Conservation (phyloP, 805 yeast species). For the Ogataea ganodermae region DNA sequence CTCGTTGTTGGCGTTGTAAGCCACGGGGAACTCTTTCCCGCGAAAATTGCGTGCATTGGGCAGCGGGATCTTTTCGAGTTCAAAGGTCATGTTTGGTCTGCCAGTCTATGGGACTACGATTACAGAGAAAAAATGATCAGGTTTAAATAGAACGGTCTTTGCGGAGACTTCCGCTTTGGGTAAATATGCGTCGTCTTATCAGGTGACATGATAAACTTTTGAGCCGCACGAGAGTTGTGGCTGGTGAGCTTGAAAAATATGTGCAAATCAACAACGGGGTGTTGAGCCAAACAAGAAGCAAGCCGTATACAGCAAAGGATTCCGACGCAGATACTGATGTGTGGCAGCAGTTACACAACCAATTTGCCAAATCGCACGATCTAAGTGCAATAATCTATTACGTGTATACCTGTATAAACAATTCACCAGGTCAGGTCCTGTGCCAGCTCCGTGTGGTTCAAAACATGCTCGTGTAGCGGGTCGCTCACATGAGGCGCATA, state of each 20-base stretch:
- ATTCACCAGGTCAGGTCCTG: too few relatives aligned
- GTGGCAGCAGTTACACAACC: too few relatives aligned
- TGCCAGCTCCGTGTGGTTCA: not conserved
- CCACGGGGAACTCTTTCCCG: conserved; percentile 25
- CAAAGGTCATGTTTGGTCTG: not conserved
- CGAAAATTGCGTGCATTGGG: conserved; percentile 18
- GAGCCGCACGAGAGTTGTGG: conserved; percentile 1
- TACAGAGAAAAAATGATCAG: not conserved
- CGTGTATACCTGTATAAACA: too few relatives aligned
- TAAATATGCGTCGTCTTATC: not conserved
- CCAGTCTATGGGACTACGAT: not conserved
- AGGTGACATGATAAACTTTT: not conserved
- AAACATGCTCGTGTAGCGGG: not conserved
- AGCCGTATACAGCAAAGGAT: too few relatives aligned
- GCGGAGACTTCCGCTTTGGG: not conserved
- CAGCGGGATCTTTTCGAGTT: not conserved
- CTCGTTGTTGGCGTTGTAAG: conserved; percentile 5
- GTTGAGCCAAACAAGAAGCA: too few relatives aligned
- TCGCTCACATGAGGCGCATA: conserved; percentile 6
- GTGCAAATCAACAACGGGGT: too few relatives aligned
- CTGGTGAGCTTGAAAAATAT: not conserved
- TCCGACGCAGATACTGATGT: too few relatives aligned
- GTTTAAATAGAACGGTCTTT: not conserved
- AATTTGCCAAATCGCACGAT: too few relatives aligned
- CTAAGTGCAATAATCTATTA: too few relatives aligned